A percentile compares a stretch with the other conserved stretches of the same genome.
Evolutionary conservation across 768 basidiomycete species (phyloP).

Genomic region (Suillus sp.): DNA sequence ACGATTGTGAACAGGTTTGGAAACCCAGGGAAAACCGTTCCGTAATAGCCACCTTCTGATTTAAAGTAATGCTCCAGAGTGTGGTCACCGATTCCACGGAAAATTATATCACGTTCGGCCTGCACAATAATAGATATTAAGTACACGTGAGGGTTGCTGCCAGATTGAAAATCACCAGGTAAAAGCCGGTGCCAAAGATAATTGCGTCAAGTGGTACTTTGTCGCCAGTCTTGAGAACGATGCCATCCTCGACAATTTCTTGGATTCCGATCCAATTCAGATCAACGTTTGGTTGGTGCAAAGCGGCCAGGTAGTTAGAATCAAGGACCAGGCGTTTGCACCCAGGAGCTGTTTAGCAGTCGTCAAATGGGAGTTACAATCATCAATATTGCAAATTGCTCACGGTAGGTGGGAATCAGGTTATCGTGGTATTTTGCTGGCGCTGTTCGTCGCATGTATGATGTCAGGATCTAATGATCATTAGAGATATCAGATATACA

Average conservation of each 20-base stretch:
- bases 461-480: conserved; percentile 36
- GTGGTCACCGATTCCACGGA: conserved; percentile 46
- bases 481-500: conserved; percentile 19
- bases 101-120: conserved; percentile 14
- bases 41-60: conserved; percentile 54
- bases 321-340: conserved; percentile 66
- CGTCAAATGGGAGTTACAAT: neutral
- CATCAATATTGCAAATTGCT: conserved; percentile 17
- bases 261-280: conserved; percentile 52
- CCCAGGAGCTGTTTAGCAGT: conserved; percentile 44
- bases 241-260: conserved; percentile 49
- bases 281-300: conserved; percentile 55
- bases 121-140: conserved; percentile 6
- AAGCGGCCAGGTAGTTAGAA: conserved; percentile 54
- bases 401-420: conserved; percentile 55
- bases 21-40: conserved; percentile 55
- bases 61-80: conserved; percentile 49
- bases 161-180: conserved; percentile 38
- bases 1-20: conserved; percentile 54
- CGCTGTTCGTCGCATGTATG: conserved; percentile 47
- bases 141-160: neutral
- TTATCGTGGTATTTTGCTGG: conserved; percentile 48
- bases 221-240: conserved; percentile 51
- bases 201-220: conserved; percentile 57
- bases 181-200: conserved; percentile 59